phyloP scores from a whole-genome alignment of 306 rosid species.

The Vachellia pachyceras region DNA sequence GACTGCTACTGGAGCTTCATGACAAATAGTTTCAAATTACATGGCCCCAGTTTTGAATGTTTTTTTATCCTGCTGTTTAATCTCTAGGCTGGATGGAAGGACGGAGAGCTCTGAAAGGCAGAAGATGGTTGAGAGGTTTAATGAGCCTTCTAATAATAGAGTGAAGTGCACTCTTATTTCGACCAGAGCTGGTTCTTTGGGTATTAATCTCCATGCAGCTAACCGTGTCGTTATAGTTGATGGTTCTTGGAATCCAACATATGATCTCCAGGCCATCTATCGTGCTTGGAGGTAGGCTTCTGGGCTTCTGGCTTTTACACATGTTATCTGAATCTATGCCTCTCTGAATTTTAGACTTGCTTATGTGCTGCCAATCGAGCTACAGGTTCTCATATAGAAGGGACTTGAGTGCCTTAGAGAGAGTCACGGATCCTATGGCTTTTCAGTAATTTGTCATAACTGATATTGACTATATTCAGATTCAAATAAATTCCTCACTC shows the following conservation, averaged over 20 bases:
- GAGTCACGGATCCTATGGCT: not conserved
- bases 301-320: conserved; percentile 4
- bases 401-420: not conserved
- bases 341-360: not conserved
- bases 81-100: conserved; percentile 93
- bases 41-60: not conserved
- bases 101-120: conserved; percentile 97
- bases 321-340: conserved; percentile 1
- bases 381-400: not conserved
- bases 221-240: conserved; percentile 96
- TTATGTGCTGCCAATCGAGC: not conserved
- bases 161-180: conserved; percentile 94
- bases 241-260: conserved; percentile 99
- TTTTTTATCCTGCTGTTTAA: conserved; percentile 25
- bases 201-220: conserved; percentile 97
- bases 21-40: conserved; percentile 17
- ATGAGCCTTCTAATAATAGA: conserved; percentile 80
- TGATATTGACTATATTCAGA: not conserved
- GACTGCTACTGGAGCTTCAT: not conserved
- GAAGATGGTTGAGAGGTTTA: conserved; percentile 88
- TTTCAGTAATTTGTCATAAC: not conserved
- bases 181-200: conserved; percentile 95
- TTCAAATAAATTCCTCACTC: conserved; percentile 32
- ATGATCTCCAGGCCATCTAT: conserved; percentile 98
- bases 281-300: conserved; percentile 92